Evolutionary conservation across 352 stramenopile genomes (phyloP).

Genomic region (Phytophthora cajani): DNA sequence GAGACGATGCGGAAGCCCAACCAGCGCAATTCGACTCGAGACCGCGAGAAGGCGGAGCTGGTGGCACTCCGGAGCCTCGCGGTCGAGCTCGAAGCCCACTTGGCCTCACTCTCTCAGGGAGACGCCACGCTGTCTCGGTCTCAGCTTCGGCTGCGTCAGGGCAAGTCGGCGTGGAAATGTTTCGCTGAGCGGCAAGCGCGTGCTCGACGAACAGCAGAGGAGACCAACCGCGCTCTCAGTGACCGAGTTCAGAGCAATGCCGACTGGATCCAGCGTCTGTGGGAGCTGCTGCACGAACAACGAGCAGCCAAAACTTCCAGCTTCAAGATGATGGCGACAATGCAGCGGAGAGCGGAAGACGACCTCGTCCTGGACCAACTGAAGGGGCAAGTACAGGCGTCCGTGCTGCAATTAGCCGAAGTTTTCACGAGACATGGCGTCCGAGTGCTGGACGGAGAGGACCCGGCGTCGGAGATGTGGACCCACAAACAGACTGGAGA

Average conservation of each 20-base stretch:
- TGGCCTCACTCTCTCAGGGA: background rate
- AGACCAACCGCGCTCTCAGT: constrained; percentile 15
- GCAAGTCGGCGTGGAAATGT: constrained; percentile 19
- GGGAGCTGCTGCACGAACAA: constrained; percentile 30
- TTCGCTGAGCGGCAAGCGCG: constrained; percentile 25
- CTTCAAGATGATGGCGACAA: background rate
- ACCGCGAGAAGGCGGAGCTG: constrained; percentile 35
- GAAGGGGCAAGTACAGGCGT: constrained; percentile 1
- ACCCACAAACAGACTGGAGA: constrained; percentile 14
- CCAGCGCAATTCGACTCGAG: constrained; percentile 34
- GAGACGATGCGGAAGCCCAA: constrained; percentile 1
- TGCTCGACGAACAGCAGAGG: constrained; percentile 11
- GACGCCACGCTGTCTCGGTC: background rate
- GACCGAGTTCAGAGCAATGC: constrained; percentile 29
- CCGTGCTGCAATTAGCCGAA: constrained; percentile 1
- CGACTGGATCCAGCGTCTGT: constrained; percentile 41
- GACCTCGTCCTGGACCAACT: constrained; percentile 9
- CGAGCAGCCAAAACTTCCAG: background rate
- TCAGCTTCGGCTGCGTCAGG: background rate
- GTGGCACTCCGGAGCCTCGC: constrained; percentile 19
- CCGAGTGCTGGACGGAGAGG: background rate
- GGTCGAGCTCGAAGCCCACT: constrained; percentile 18
- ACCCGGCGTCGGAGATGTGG: constrained; percentile 13
- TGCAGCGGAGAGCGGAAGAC: constrained; percentile 17
- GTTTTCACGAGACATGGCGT: constrained; percentile 9